phyloP scores from a whole-genome alignment of 768 basidiomycete genomes.

The Tylopilus vinaceipallidus region DNA sequence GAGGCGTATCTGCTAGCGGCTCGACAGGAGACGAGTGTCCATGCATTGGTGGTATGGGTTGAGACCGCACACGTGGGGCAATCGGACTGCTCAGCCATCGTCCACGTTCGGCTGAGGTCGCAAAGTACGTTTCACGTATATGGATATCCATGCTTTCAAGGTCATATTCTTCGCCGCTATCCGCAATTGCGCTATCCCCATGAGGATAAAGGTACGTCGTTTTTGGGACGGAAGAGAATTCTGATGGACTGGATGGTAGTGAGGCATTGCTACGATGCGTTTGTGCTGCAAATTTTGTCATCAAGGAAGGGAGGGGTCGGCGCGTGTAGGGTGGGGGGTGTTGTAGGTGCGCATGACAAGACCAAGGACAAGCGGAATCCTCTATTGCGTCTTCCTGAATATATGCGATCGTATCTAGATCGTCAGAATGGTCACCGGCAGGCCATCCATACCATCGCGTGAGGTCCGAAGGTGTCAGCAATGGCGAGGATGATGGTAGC shows the following conservation, averaged over 20 bases:
- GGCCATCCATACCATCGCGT: constrained; percentile 10
- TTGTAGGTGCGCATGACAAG: neutral
- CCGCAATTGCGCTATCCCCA: constrained; percentile 17
- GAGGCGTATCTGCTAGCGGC: constrained; percentile 1
- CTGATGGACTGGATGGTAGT: neutral
- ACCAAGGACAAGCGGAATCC: neutral
- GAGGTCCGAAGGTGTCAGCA: constrained; percentile 13
- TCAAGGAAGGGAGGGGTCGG: constrained; percentile 19
- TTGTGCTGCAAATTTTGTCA: constrained; percentile 14
- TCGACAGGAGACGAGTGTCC: constrained; percentile 27
- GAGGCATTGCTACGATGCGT: neutral
- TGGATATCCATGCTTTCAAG: constrained; percentile 34
- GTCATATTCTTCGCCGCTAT: constrained; percentile 29
- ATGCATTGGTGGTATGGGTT: constrained; percentile 11
- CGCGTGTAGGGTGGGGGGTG: neutral
- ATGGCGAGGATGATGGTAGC: constrained; percentile 19
- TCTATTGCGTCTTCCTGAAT: neutral
- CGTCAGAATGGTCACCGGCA: neutral
- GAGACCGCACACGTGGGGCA: constrained; percentile 23
- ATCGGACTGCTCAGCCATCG: constrained; percentile 55
- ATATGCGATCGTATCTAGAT: neutral
- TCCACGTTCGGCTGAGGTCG: constrained; percentile 57
- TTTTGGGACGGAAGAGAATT: neutral
- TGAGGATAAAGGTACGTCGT: constrained; percentile 4
- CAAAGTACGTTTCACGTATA: constrained; percentile 50